Evolutionary conservation across 2,329 filamentous ascomycete species (phyloP), one percentile per base, ranked within the genome.

Genomic region (Fusarium sp.): DNA sequence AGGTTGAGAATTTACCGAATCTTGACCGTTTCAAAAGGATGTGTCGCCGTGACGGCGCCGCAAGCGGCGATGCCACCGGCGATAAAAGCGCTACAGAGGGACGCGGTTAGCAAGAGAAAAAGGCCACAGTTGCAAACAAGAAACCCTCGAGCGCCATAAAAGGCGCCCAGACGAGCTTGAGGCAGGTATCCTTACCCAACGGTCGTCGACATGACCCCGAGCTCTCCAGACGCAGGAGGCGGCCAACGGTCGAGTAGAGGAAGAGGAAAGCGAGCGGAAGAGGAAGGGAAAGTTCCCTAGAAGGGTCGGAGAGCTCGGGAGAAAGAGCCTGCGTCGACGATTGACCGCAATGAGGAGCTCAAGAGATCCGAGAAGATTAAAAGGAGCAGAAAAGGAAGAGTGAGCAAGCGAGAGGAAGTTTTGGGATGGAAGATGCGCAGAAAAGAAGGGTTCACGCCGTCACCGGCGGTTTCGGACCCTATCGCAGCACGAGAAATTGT

Each of bases 11-110:
- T 88, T 81, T 87, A 95, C 93, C 95, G 94, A 82, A 98, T 98
- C 90, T 99, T 99, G 83, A 99, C 95, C 14, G 96, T 98, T 86
- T 99, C 97, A 86, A 98, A 98, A 67, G 95, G 95, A 85, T 99
- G 97, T 60, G 97, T 98, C 76, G 97, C 95, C 45, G 96, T 98
- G 67, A 99, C 97, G 75, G 97, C 97, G 81, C 97, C 97, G 85
- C 96, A 98, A 76, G 97, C 97, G 81, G 97, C 97, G 81, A 99
- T 94, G 82, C 97, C 97, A 82, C 97, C 97, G 67, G 97, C 96
- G 80, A 98, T 91, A 87, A 99, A 99, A 72, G 95, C 94, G 77
- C 95, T 91, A 78, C 29, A 68, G 61, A 52, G 10, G 20, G 16
- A 33, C 48, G 8, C 16, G 43, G 62, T 78, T 59, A 73, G 69